Evolutionary conservation across 768 basidiomycete genomes (phyloP), one percentile per base, ranked within the genome.

Genomic region (Suillus discolor): DNA sequence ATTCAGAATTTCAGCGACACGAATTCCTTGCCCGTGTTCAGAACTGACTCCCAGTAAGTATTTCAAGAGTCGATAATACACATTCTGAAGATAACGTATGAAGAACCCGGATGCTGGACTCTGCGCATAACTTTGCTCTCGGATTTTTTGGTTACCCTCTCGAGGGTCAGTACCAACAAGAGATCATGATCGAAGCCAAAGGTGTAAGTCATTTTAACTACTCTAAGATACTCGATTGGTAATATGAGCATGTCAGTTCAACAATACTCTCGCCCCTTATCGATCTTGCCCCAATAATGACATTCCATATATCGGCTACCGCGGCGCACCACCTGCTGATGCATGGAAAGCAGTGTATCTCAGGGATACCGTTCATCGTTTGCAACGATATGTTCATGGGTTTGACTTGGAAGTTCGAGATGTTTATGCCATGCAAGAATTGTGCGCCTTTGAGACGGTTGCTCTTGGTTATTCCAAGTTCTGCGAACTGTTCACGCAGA

Each of bases 401-500:
- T 83, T 87, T 57, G 78, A 87, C 2, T 73, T 94, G 15, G 80
- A 79, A 1, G 79, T 86, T 34, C 84, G 87, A 65, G 90, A 94
- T 67, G 80, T 90, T 1, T 93, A 88, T 68, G 82, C 81, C 11
- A 85, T 93, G 81, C 91, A 93, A 71, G 87, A 91, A 75, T 79
- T 89, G 72, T 95, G 93, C 70, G 86, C 92, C 2, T 93, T 91
- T 68, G 92, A 94, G 89, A 93, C 95, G 6, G 94, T 95, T 44
- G 90, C 92, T 0, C 81, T 95, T 34, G 93, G 93, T 7, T 94
- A 92, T 74, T 93, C 92, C 18, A 89, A 88, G 69, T 96, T 95
- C 79, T 96, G 94, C 69, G 87, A 87, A 65, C 80, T 96, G 5
- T 96, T 96, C 77, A 93, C 92, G 0, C 84, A 90, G 70, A 86